Evolutionary conservation across 176 grass and related monocot genomes (phyloP), one percentile per base, ranked within the genome.

Genomic region (Guadua angustifolia): DNA sequence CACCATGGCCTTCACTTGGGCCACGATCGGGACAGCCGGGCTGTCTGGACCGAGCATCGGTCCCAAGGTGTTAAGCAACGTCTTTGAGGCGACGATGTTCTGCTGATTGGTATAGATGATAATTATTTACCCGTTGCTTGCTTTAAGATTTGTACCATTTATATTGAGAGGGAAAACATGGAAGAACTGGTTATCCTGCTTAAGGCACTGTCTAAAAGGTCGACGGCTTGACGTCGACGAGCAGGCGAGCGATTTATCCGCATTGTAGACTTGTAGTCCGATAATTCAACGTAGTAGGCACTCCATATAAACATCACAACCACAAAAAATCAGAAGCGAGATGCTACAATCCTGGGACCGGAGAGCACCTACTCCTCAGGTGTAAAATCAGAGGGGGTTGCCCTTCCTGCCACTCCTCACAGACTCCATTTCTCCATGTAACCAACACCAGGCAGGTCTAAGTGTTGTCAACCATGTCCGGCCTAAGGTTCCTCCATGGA

Each of bases 401-500:
- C 64, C 82, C 64, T 82, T 71, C 75, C 72, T 17, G 62, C 77
- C 44, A 51, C 77, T 59, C 45, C 66, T 74, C 7, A 22, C 35
- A 0, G 26, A 35, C n/a, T 59, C 65, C 82, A 43, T 25, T 60
- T 36, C 9, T 13, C 46, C 70, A 69, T 17, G 12, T 21, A 56
- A 19, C 79, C 5, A 1, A 11, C 57, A 60, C 9, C 57, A 60
- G n/a, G n/a, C 10, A 43, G 17, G 5, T 32, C 19, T 43, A 22
- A 29, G 50, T 21, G 18, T 51, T 45, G 1, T 29, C 17, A 51
- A 50, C 88, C 35, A 67, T 57, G 26, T 83, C 64, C 45, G 44
- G 75, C 29, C 75, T 91, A 93, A 44, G 85, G 91, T 39, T 93
- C 88, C 3, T 56, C 79, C 70, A 83, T 75, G 67, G 79, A 78